Base-by-base conservation (phyloP, 768 basidiomycete species). In the Suillus sp. region DNA sequence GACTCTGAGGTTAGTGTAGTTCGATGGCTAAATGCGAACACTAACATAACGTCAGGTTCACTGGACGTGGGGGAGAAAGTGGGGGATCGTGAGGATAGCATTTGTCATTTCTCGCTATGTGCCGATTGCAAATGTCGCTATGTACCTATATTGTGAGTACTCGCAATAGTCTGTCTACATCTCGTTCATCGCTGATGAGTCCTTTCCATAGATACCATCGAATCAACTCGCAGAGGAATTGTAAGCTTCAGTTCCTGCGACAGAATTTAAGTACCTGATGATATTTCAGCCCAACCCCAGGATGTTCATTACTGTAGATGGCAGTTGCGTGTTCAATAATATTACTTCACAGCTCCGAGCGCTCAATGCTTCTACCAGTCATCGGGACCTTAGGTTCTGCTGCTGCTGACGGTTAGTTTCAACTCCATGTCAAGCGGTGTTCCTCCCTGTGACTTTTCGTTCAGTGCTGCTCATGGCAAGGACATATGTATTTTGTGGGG, bases 71-170 rank as follows among this genome's bases (percentile, higher is more conserved):
- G 54, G 65, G 40, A 64, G 65, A 20, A 63, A 22, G 45, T 71
- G 69, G 70, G 65, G 65, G 22, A 47, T 59, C 3, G 53, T 53
- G 60, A 61, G 70, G 61, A 57, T 72, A 6, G 65, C 66, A 22
- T 71, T 72, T 59, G 18, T 59, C 18, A 25, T 54, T n/a, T 66
- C 48, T 37, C 71, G 70, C 22, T 72, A 71, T 64, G 48, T 71
- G 4, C 70, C 71, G 9, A 66, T 72, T 7, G 38, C 64, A 32
- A 64, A 60, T 13, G 53, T 71, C 8, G 53, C 54, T 7, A 50
- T 72, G 64, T 65, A 62, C 13, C 60, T 30, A 18, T 59, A 32
- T n/a, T 38, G 61, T 59, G 38, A n/a, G 56, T 60, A 10, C 3
- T 60, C 35, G 30, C 4, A 14, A 30, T 37, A n/a, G n/a, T 42